phyloP scores from a whole-genome alignment of 108 stramenopile species.

The Chaetoceros tenuissimus region DNA sequence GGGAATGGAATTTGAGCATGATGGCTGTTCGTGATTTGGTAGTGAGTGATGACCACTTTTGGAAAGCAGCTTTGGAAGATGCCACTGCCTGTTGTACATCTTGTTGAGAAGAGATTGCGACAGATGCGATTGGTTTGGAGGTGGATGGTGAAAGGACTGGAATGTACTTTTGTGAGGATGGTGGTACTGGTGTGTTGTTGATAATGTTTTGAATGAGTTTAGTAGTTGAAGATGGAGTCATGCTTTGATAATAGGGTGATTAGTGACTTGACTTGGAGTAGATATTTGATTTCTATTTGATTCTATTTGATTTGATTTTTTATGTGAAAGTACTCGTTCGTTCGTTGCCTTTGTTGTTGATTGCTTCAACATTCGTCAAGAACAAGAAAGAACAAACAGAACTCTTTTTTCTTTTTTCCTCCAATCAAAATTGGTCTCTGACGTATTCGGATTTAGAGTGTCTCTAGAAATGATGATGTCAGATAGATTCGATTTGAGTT shows the following conservation, averaged over 20 bases:
- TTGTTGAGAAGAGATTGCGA: conserved; percentile 43
- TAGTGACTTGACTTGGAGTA: neutral
- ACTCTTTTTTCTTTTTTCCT: no score
- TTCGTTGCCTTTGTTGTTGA: no score
- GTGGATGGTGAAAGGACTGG: conserved; percentile 47
- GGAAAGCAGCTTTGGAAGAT: conserved; percentile 71
- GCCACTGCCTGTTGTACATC: conserved; percentile 78
- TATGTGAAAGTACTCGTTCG: no score
- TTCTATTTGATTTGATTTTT: neutral
- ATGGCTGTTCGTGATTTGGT: conserved; percentile 82
- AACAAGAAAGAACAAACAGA: neutral
- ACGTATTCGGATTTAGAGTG: no score
- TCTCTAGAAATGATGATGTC: no score
- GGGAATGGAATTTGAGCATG: conserved; percentile 88
- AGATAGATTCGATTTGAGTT: no score
- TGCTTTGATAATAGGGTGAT: neutral
- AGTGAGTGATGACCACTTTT: conserved; percentile 58
- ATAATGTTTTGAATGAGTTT: conserved; percentile 47
- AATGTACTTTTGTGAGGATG: conserved; percentile 40
- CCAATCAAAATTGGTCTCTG: no score
- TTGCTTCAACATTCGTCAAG: no score
- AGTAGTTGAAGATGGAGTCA: neutral
- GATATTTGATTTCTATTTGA: neutral
- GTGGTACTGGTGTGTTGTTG: conserved; percentile 34
- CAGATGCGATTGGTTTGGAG: conserved; percentile 37